Percentiles rank a stretch among this genome's conserved stretches.
These are phyloP conservation scores for Erodium maritimum DNA, from an alignment of 345 rosid genomes.

Conservation along the genomic window DNA sequence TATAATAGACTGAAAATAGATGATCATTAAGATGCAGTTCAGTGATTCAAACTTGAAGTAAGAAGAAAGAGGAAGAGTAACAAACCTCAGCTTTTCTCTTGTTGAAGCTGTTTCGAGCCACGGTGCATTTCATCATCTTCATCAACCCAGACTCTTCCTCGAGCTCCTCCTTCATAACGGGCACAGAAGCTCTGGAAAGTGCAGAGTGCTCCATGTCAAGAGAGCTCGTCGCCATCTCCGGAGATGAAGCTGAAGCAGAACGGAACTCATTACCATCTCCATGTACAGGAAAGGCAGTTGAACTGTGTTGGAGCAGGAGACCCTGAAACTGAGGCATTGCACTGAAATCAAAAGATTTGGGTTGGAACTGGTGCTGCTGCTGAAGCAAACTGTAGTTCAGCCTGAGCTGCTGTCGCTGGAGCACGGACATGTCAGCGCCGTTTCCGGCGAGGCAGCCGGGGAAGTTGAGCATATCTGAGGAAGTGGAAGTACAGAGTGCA, in stretches of 20 bases:
- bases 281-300: neutral
- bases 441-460: neutral
- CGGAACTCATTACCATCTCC: neutral
- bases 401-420: neutral
- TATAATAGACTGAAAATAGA: constrained; percentile 16
- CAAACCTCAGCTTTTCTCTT: constrained; percentile 39
- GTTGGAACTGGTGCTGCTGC: neutral
- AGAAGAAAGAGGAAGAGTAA: neutral
- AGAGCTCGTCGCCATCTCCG: neutral
- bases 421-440: neutral
- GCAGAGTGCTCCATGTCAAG: constrained; percentile 13
- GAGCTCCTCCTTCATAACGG: constrained; percentile 9
- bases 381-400: too few species aligned
- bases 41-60: neutral
- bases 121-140: constrained; percentile 2
- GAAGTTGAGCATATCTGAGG: neutral
- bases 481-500: neutral
- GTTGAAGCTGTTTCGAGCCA: constrained; percentile 23
- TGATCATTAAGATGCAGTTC: constrained; percentile 1
- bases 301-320: neutral
- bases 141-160: constrained; percentile 9
- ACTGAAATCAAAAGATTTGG: too few species aligned
- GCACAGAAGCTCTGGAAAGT: constrained; percentile 24
- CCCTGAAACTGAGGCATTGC: too few species aligned
- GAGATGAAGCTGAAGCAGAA: neutral